phyloP scores from a whole-genome alignment of 345 rosid genomes.

The Aegle marmelos region DNA sequence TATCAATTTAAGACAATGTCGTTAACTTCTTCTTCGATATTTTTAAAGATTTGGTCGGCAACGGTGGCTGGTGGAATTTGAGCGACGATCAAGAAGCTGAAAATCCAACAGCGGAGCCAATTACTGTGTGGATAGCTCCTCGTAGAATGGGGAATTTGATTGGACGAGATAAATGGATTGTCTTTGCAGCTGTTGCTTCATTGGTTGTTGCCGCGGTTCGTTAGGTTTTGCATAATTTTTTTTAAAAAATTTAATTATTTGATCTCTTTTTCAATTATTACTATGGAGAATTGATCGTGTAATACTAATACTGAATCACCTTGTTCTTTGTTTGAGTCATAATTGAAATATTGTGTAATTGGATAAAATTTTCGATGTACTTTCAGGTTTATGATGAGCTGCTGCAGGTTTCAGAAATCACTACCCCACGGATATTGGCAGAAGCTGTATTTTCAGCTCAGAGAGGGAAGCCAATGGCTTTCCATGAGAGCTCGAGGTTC shows the following conservation, averaged over 20 bases:
- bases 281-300: neutral
- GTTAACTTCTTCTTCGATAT: neutral
- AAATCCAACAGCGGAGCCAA: conserved; percentile 11
- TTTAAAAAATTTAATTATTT: neutral
- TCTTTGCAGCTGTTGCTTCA: conserved; percentile 34
- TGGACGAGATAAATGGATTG: conserved; percentile 38
- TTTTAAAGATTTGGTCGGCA: neutral
- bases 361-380: neutral
- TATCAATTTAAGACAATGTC: too few species aligned
- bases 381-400: neutral
- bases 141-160: conserved; percentile 41
- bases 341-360: neutral
- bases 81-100: conserved; percentile 9
- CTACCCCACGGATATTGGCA: conserved; percentile 47
- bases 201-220: conserved; percentile 41
- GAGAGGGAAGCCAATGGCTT: conserved; percentile 23
- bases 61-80: conserved; percentile 41
- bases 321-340: neutral
- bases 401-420: conserved; percentile 44
- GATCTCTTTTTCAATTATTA: neutral
- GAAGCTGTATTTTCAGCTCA: conserved; percentile 51
- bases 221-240: neutral
- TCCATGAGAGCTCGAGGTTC: conserved; percentile 25
- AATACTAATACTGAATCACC: too few species aligned
- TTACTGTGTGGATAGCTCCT: conserved; percentile 32